Evolutionary conservation across 1,139 yeast species (phyloP).

Genomic region (Yamadazyma oceani): DNA sequence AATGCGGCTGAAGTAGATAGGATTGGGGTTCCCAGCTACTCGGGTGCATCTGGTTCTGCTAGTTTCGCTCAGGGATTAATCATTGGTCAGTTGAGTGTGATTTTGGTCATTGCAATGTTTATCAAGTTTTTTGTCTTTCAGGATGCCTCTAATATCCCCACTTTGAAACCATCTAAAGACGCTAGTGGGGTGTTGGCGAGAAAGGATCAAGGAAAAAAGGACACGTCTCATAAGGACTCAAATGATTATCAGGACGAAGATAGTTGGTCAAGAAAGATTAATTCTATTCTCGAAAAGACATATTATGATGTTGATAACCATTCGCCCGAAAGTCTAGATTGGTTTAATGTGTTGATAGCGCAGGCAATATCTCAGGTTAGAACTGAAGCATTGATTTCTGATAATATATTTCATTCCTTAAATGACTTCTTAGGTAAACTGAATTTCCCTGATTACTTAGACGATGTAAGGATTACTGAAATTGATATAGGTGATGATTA

Average conservation of each 20-base stretch:
- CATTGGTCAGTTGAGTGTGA: slow-evolving; percentile 82
- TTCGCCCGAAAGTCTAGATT: slow-evolving; percentile 86
- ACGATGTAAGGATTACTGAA: slow-evolving; percentile 75
- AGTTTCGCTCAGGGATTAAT: slow-evolving; percentile 77
- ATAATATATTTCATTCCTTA: slow-evolving; percentile 78
- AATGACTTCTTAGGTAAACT: slow-evolving; percentile 53
- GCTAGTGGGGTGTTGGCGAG: slow-evolving; percentile 40
- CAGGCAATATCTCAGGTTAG: slow-evolving; percentile 87
- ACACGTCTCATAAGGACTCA: slow-evolving; percentile 21
- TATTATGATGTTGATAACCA: slow-evolving; percentile 89
- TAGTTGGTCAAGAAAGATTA: slow-evolving; percentile 17
- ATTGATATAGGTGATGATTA: slow-evolving; percentile 93
- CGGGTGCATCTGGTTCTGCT: slow-evolving; percentile 36
- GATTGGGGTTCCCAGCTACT: background rate
- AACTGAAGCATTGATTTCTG: slow-evolving; percentile 79
- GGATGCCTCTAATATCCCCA: slow-evolving; percentile 51
- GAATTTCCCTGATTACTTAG: slow-evolving; percentile 76
- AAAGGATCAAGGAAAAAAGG: slow-evolving; percentile 23
- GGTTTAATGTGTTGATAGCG: slow-evolving; percentile 94
- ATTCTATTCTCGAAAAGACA: slow-evolving; percentile 77
- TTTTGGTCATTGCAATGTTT: slow-evolving; percentile 70
- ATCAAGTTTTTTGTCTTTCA: slow-evolving; percentile 89
- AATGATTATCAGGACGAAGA: slow-evolving; percentile 24
- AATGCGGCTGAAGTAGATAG: too few species aligned
- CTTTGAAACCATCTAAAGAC: slow-evolving; percentile 32